phyloP scores from a whole-genome alignment of 2,329 filamentous ascomycete species.

The Stenocarpella maydis region DNA sequence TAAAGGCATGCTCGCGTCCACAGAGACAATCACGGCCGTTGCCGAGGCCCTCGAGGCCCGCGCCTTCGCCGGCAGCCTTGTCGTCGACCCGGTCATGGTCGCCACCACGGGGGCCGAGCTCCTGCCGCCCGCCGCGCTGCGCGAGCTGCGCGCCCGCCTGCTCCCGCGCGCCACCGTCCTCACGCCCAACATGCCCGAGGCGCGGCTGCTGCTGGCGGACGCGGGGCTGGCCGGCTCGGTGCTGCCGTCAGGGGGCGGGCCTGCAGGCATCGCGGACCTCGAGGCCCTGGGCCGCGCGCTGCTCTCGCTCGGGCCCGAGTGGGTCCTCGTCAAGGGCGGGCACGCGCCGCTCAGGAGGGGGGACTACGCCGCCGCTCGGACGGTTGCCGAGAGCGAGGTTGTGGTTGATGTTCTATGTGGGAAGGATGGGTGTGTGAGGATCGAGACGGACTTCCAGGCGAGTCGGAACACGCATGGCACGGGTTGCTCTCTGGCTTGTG shows the following conservation, averaged over 20 bases:
- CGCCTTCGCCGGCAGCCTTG: conserved; percentile 58
- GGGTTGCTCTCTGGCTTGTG: conserved; percentile 90
- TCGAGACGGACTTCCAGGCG: conserved; percentile 75
- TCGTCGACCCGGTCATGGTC: conserved; percentile 91
- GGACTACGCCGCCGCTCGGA: conserved; percentile 65
- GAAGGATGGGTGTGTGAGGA: conserved; percentile 59
- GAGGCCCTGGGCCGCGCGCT: conserved; percentile 73
- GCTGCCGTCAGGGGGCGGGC: conserved; percentile 44
- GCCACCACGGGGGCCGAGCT: conserved; percentile 80
- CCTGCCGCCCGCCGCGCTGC: conserved; percentile 70
- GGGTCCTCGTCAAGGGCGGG: conserved; percentile 89
- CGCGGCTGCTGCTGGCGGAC: conserved; percentile 67
- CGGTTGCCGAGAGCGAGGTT: conserved; percentile 65
- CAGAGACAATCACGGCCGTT: conserved; percentile 73
- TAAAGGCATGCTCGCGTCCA: conserved; percentile 82
- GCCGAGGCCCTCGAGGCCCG: conserved; percentile 69
- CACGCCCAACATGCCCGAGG: conserved; percentile 82
- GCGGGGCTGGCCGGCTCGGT: conserved; percentile 56
- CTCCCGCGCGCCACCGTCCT: conserved; percentile 73
- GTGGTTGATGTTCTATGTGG: conserved; percentile 83
- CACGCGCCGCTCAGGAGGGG: conserved; percentile 79
- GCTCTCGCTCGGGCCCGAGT: conserved; percentile 74
- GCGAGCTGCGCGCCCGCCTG: conserved; percentile 65
- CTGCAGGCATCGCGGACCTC: conserved; percentile 70
- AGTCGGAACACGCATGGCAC: conserved; percentile 92